Conservation (phyloP, 202 grass and related monocot genomes). For the Carex arenaria region DNA sequence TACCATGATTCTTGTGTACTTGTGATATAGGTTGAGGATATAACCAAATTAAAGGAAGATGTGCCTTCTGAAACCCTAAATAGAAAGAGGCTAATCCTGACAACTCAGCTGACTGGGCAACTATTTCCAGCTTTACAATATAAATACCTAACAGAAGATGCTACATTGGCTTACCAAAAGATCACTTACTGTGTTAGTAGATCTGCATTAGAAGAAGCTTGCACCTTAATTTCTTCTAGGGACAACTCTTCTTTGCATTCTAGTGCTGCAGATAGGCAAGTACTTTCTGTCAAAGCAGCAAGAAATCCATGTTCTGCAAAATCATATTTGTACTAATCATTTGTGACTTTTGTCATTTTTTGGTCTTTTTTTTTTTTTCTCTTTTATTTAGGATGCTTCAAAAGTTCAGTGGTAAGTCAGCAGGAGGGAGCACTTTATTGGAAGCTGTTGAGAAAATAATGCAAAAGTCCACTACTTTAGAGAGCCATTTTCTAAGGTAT, state of each 20-base stretch:
- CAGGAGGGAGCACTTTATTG: neutral
- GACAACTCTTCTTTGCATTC: neutral
- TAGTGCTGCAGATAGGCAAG: slow-evolving; percentile 9
- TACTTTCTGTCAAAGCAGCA: neutral
- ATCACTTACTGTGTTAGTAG: slow-evolving; percentile 24
- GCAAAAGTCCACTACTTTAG: slow-evolving; percentile 19
- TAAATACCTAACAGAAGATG: slow-evolving; percentile 23
- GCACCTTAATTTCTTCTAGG: slow-evolving; percentile 15
- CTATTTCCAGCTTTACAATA: slow-evolving; percentile 27
- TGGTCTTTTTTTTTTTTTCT: neutral
- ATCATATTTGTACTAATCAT: neutral
- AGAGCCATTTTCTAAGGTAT: slow-evolving; percentile 35
- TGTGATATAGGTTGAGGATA: slow-evolving; percentile 29
- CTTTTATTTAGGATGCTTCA: slow-evolving; percentile 3
- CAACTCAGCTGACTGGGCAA: slow-evolving; percentile 29
- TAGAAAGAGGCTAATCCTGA: slow-evolving; percentile 32
- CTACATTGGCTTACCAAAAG: slow-evolving; percentile 20
- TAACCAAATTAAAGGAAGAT: slow-evolving; percentile 20
- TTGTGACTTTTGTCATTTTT: neutral
- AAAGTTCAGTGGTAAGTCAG: neutral
- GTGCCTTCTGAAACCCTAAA: neutral
- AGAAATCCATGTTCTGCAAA: neutral
- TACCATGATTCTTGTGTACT: neutral
- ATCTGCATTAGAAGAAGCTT: slow-evolving; percentile 33
- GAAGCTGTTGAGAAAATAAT: slow-evolving; percentile 24